Conservation (phyloP, 169 alveolate species). For the Plasmodium reichenowi region DNA sequence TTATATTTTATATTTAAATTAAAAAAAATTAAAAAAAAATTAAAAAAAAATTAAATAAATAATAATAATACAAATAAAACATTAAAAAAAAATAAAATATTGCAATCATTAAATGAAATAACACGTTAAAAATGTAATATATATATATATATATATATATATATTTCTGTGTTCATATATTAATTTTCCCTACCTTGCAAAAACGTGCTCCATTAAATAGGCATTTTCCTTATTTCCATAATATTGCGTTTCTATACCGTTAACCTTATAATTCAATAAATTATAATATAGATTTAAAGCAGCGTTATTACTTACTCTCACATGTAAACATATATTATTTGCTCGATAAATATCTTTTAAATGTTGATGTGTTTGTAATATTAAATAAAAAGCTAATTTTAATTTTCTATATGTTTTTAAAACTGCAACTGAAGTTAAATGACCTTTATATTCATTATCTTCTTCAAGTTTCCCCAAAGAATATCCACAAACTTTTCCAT, state of each 20-base stretch:
- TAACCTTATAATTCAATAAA: constrained; percentile 81
- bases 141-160: background rate
- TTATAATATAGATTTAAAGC: constrained; percentile 81
- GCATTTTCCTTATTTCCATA: constrained; percentile 87
- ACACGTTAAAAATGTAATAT: background rate
- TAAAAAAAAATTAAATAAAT: no score
- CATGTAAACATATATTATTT: constrained; percentile 79
- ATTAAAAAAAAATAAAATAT: no score
- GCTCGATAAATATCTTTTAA: constrained; percentile 37
- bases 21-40: no score
- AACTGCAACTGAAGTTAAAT: constrained; percentile 86
- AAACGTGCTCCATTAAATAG: constrained; percentile 79
- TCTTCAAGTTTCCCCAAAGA: constrained; percentile 86
- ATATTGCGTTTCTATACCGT: constrained; percentile 80
- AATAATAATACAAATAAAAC: no score
- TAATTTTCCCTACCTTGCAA: constrained; percentile 27
- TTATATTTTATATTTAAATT: no score
- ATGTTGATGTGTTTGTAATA: constrained; percentile 81
- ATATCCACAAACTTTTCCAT: constrained; percentile 85
- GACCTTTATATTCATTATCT: constrained; percentile 85
- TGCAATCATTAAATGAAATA: no score
- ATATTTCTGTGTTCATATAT: background rate
- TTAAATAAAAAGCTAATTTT: constrained; percentile 82
- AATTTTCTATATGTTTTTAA: constrained; percentile 80
- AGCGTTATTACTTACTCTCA: constrained; percentile 84